Evolutionary conservation across 1,284 basidiomycete genomes (phyloP).

Genomic region (Papiliotrema nemorosa): DNA sequence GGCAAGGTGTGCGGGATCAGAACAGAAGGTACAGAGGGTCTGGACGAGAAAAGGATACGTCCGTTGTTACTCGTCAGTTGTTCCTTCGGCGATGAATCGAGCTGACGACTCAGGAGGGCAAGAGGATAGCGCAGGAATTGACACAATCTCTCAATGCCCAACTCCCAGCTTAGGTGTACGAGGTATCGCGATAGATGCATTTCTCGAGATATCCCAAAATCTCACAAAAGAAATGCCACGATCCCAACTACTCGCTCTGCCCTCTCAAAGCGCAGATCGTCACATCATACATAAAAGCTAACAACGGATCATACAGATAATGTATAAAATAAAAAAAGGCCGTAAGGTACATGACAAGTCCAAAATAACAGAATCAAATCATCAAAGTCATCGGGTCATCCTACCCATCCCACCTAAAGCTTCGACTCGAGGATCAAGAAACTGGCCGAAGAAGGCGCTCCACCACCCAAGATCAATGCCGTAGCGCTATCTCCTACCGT

Average conservation of each 20-base stretch:
- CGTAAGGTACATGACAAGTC: too few species aligned
- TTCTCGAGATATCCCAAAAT: too few species aligned
- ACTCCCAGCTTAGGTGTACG: constrained; percentile 3
- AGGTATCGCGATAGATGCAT: too few species aligned
- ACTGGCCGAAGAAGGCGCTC: constrained; percentile 52
- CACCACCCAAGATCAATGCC: constrained; percentile 62
- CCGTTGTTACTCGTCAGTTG: constrained; percentile 26
- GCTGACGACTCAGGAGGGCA: constrained; percentile 9
- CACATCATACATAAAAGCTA: too few species aligned
- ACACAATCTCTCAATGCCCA: constrained; percentile 6
- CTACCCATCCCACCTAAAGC: neutral
- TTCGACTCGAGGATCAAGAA: constrained; percentile 67
- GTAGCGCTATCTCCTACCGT: constrained; percentile 78
- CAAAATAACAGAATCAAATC: neutral
- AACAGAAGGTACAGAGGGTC: constrained; percentile 39
- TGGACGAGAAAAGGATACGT: constrained; percentile 28
- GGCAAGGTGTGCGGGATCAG: constrained; percentile 43
- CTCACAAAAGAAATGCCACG: too few species aligned
- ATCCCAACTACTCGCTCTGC: too few species aligned
- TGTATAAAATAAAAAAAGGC: too few species aligned
- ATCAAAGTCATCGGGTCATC: neutral
- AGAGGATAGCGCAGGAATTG: constrained; percentile 13
- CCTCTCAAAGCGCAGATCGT: too few species aligned
- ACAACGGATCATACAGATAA: too few species aligned
- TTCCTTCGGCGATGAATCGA: neutral